Percentiles rank a stretch among this genome's conserved stretches.
phyloP scores from a whole-genome alignment of 371 early-diverging fungal genomes.

The Lichtheimia corymbifera region DNA sequence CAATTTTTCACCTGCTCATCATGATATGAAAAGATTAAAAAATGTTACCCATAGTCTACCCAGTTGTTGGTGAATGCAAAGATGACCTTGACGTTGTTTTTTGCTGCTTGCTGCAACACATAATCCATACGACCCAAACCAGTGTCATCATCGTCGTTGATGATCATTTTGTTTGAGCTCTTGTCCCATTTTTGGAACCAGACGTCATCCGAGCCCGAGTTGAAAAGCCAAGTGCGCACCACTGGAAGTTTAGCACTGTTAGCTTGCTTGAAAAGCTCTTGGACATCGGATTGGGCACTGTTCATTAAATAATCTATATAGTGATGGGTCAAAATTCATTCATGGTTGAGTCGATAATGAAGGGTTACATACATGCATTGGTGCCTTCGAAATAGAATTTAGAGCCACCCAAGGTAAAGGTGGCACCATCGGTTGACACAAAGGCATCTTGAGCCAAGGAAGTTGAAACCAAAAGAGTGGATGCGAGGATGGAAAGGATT shows the following conservation, averaged over 20 bases:
- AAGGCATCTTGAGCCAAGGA: slow-evolving; percentile 4
- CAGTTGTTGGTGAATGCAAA: slow-evolving; percentile 14
- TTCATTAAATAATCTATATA: slow-evolving; percentile 10
- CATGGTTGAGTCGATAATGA: no score
- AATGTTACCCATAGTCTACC: slow-evolving; percentile 4
- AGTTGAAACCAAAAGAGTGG: slow-evolving; percentile 5
- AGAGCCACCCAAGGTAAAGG: slow-evolving; percentile 1
- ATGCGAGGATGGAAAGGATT: slow-evolving; percentile 7
- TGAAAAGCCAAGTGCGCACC: slow-evolving; percentile 15
- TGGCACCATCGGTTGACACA: background rate
- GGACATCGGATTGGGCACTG: background rate
- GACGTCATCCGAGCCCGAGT: background rate
- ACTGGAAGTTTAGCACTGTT: slow-evolving; percentile 1
- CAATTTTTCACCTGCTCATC: no score
- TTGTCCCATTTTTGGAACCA: slow-evolving; percentile 6
- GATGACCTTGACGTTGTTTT: slow-evolving; percentile 10
- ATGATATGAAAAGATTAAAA: no score
- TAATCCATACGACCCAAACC: slow-evolving; percentile 14
- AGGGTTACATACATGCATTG: slow-evolving; percentile 12
- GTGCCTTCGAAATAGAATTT: slow-evolving; percentile 11
- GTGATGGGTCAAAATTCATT: background rate
- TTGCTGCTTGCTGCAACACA: slow-evolving; percentile 7
- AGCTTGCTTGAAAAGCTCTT: background rate
- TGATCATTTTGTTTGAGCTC: background rate
- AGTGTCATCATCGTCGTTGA: slow-evolving; percentile 6